Conservation (phyloP, 441 rosid genomes). For the Eruca vesicaria region DNA sequence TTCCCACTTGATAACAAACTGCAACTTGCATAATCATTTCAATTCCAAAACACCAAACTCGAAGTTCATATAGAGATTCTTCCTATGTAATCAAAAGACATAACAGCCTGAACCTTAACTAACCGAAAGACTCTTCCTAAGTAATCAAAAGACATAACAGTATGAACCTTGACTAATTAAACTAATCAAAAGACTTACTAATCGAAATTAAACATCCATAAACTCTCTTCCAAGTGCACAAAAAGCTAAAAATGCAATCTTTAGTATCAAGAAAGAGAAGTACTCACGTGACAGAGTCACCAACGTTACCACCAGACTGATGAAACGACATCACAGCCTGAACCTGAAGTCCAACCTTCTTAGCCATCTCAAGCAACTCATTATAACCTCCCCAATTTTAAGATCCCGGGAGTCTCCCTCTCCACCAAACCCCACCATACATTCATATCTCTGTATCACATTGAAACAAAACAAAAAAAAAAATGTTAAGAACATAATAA, state of each 20-base stretch:
- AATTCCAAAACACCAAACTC: not conserved
- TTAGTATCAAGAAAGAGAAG: too few species aligned
- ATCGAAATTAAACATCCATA: slow-evolving; percentile 9
- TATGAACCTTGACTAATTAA: too few species aligned
- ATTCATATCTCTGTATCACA: slow-evolving; percentile 13
- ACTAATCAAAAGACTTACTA: too few species aligned
- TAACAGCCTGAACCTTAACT: not conserved
- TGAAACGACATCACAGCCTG: slow-evolving; percentile 97
- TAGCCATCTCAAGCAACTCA: slow-evolving; percentile 86
- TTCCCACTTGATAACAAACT: not conserved
- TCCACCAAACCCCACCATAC: slow-evolving; percentile 99
- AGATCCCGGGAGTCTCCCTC: slow-evolving; percentile 69
- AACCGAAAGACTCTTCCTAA: not conserved
- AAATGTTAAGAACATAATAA: too few species aligned
- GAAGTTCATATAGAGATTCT: not conserved
- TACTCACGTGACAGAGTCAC: slow-evolving; percentile 81
- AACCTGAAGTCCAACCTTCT: slow-evolving; percentile 81
- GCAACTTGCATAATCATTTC: too few species aligned
- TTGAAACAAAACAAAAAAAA: too few species aligned
- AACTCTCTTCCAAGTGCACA: not conserved
- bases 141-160: too few species aligned
- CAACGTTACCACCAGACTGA: slow-evolving; percentile 98
- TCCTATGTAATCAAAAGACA: not conserved
- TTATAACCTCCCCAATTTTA: slow-evolving; percentile 91
- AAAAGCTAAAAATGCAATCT: not conserved